These are phyloP conservation scores for Parastagonospora nodorum DNA, from an alignment of 2,329 filamentous ascomycete genomes.

Conservation along the genomic window DNA sequence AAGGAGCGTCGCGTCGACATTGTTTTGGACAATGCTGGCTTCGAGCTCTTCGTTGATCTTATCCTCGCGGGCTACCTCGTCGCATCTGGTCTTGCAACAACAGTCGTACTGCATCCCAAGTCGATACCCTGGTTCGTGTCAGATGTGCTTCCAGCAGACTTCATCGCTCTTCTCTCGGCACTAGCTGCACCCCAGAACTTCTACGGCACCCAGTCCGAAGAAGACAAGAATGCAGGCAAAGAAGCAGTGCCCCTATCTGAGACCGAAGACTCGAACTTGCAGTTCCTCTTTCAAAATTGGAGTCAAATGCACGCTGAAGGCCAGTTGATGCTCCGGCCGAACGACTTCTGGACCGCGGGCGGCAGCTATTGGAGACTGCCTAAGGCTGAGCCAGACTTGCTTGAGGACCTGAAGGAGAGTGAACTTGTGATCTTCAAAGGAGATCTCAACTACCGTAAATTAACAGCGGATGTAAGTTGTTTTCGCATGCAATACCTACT, in stretches of 20 bases:
- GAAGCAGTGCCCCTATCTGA: conserved; percentile 67
- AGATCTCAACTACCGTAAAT: conserved; percentile 93
- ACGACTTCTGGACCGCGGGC: conserved; percentile 87
- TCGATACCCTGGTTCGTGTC: conserved; percentile 98
- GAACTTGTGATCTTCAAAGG: conserved; percentile 97
- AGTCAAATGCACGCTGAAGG: conserved; percentile 79
- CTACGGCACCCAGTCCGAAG: conserved; percentile 75
- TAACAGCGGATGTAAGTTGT: conserved; percentile 80
- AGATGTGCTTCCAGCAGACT: conserved; percentile 87
- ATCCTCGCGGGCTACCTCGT: conserved; percentile 90
- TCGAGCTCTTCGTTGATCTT: conserved; percentile 95
- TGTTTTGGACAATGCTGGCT: conserved; percentile 94
- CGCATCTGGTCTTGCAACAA: conserved; percentile 81
- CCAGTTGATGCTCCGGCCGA: conserved; percentile 79
- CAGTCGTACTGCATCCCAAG: conserved; percentile 89
- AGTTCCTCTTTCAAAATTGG: conserved; percentile 84
- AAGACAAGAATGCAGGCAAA: conserved; percentile 60
- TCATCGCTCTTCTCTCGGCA: conserved; percentile 77
- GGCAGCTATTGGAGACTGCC: conserved; percentile 91
- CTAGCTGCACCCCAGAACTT: conserved; percentile 79
- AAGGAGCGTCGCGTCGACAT: conserved; percentile 83
- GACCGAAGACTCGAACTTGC: conserved; percentile 68
- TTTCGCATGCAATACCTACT: not conserved
- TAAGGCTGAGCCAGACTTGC: conserved; percentile 66
- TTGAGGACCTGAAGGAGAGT: conserved; percentile 77